phyloP scores from a whole-genome alignment of 2,329 filamentous ascomycete genomes.

The Dactylellina leptospora region DNA sequence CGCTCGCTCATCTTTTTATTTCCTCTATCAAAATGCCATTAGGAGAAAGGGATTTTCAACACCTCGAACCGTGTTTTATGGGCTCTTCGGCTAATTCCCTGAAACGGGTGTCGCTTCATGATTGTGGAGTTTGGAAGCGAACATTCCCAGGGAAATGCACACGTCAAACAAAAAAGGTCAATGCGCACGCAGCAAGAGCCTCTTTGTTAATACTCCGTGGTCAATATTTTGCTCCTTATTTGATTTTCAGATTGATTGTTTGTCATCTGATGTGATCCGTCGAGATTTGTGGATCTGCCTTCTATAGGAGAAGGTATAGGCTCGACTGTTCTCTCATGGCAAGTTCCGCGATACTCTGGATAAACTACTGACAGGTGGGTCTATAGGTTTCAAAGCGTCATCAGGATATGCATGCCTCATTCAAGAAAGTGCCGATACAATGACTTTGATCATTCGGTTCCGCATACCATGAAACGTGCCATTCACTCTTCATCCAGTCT shows the following conservation, averaged over 20 bases:
- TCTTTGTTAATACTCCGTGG: no score
- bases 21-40: background rate
- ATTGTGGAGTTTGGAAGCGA: constrained; percentile 45
- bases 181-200: constrained; percentile 24
- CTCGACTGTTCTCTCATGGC: background rate
- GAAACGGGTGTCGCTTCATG: constrained; percentile 49
- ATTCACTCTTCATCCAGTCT: no score
- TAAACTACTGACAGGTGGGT: no score
- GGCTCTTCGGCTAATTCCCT: constrained; percentile 44
- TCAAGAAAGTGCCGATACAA: no score
- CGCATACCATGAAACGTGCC: no score
- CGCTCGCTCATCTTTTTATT: background rate
- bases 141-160: background rate
- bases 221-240: background rate
- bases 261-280: constrained; percentile 13
- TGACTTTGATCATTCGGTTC: no score
- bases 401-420: no score
- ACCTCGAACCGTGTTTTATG: constrained; percentile 1
- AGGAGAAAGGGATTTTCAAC: constrained; percentile 15
- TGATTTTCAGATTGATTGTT: constrained; percentile 20
- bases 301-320: background rate
- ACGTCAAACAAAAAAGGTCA: background rate
- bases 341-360: no score
- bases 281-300: background rate
- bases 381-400: no score